Evolutionary conservation across 176 grass and related monocot species (phyloP).

Genomic region (Zoysia japonica): DNA sequence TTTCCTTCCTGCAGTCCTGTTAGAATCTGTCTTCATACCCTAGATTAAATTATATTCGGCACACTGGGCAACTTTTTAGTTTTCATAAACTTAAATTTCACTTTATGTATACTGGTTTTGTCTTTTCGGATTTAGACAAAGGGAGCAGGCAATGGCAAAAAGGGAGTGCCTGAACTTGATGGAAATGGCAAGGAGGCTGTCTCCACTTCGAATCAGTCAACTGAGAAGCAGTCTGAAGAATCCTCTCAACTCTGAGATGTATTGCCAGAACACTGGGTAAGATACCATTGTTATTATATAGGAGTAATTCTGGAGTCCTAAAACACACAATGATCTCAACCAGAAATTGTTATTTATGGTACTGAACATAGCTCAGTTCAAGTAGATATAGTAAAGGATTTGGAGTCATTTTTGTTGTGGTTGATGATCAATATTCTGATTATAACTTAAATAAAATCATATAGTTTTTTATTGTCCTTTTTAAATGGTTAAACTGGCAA

Average conservation of each 20-base stretch:
- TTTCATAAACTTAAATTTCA: not conserved
- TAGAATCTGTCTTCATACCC: not conserved
- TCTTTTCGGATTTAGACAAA: conserved; percentile 49
- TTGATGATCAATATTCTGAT: not conserved
- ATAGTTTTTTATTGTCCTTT: not conserved
- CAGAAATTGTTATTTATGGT: not conserved
- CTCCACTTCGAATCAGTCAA: conserved; percentile 66
- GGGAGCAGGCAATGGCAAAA: conserved; percentile 63
- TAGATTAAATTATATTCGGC: conserved; percentile 32
- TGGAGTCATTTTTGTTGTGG: not conserved
- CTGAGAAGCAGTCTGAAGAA: conserved; percentile 67
- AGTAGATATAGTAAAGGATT: conserved; percentile 1
- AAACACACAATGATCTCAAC: not conserved
- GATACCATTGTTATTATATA: not conserved
- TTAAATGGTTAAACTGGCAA: not conserved
- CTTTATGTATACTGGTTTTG: conserved; percentile 14
- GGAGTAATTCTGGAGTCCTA: not conserved
- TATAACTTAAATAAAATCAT: not conserved
- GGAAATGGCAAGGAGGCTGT: conserved; percentile 67
- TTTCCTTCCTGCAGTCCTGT: not conserved
- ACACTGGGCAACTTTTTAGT: not conserved
- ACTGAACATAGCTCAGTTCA: not conserved
- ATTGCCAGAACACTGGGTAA: conserved; percentile 69
- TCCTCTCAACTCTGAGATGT: conserved; percentile 49
- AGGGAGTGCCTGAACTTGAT: conserved; percentile 53